phyloP scores from a whole-genome alignment of 805 yeast species.

The Kodamaea kaohsiungensis region DNA sequence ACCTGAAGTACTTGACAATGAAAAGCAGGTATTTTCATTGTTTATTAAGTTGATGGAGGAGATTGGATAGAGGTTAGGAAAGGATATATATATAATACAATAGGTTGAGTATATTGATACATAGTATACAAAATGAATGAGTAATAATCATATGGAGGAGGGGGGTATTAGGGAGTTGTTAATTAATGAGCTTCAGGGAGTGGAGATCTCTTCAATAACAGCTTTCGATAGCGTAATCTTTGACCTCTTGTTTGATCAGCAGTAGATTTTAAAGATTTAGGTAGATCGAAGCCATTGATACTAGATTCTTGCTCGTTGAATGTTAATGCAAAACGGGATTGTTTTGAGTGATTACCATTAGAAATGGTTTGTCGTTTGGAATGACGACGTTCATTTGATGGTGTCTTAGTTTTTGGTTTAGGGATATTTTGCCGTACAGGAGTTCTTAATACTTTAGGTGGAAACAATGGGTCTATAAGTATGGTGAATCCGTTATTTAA shows the following conservation, averaged over 20 bases:
- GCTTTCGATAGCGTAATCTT: neutral
- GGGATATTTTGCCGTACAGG: neutral
- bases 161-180: neutral
- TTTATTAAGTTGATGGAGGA: slow-evolving; percentile 2
- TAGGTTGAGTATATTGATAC: neutral
- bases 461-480: slow-evolving; percentile 39
- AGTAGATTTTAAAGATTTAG: neutral
- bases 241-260: slow-evolving; percentile 1
- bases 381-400: neutral
- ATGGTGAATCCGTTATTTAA: slow-evolving; percentile 40
- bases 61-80: neutral
- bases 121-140: neutral
- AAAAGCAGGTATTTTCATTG: neutral
- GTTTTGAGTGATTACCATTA: neutral
- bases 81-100: neutral
- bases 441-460: slow-evolving; percentile 22
- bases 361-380: neutral
- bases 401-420: neutral
- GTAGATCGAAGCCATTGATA: neutral
- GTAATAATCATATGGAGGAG: neutral
- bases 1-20: neutral
- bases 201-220: neutral
- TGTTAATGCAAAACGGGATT: neutral
- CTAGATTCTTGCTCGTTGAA: neutral
- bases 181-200: neutral